Evolutionary conservation across 1,284 basidiomycete species (phyloP).

Genomic region (Somion occarium): DNA sequence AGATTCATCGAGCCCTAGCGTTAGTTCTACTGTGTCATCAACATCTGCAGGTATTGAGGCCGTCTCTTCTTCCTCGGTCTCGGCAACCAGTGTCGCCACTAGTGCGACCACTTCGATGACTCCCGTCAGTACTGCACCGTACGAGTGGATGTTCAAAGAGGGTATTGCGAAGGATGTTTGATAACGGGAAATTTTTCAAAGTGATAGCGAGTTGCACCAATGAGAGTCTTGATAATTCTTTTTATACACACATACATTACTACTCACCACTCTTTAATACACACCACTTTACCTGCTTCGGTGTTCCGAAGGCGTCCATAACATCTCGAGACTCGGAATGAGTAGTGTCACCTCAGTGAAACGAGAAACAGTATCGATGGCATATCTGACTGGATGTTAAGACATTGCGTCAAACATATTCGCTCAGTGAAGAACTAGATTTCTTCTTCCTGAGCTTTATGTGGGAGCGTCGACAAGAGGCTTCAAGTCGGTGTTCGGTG

Average conservation of each 20-base stretch:
- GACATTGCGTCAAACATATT: too few relatives aligned
- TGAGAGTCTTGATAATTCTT: neutral
- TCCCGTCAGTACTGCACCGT: slow-evolving; percentile 34
- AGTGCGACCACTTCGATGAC: slow-evolving; percentile 27
- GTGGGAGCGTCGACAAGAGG: neutral
- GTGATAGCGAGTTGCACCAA: neutral
- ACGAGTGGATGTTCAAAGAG: slow-evolving; percentile 37
- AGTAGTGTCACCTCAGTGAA: too few relatives aligned
- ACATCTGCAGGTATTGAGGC: neutral
- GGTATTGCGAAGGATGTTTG: slow-evolving; percentile 1
- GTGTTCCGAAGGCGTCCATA: too few relatives aligned
- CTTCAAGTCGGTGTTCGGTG: neutral
- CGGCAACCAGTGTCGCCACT: slow-evolving; percentile 3
- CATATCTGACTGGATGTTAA: too few relatives aligned
- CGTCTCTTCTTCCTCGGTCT: neutral
- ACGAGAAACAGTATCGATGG: too few relatives aligned
- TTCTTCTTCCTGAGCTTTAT: too few relatives aligned
- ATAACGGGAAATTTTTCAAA: neutral
- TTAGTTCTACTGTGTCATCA: slow-evolving; percentile 1
- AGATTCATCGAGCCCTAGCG: slow-evolving; percentile 2
- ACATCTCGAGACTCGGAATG: too few relatives aligned
- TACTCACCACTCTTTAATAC: neutral
- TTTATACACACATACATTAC: neutral
- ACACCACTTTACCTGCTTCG: too few relatives aligned
- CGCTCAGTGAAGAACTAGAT: too few relatives aligned